Evolutionary conservation across 1,139 yeast species (phyloP).

Genomic region (Hansenula anomala): DNA sequence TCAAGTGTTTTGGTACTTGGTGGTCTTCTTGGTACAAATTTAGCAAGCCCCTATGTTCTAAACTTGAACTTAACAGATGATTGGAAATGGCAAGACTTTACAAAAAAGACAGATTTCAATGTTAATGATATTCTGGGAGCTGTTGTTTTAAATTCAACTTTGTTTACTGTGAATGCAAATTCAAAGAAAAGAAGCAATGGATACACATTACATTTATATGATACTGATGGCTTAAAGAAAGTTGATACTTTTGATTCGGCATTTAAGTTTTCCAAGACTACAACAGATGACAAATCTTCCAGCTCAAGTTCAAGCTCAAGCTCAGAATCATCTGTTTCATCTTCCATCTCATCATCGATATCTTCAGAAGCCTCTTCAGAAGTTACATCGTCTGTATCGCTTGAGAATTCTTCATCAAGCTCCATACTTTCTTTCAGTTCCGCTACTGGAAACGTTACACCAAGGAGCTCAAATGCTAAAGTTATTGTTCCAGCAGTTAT

Average conservation of each 20-base stretch:
- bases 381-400: background rate
- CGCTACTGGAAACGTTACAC: background rate
- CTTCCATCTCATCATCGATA: no score
- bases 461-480: background rate
- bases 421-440: background rate
- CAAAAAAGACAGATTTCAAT: constrained; percentile 14
- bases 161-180: constrained; percentile 26
- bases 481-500: constrained; percentile 10
- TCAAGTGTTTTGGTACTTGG: constrained; percentile 30
- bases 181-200: constrained; percentile 13
- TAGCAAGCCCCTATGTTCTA: constrained; percentile 38
- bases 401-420: no score
- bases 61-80: constrained; percentile 30
- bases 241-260: constrained; percentile 8
- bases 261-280: background rate
- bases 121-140: constrained; percentile 31
- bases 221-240: constrained; percentile 22
- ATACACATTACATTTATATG: constrained; percentile 24
- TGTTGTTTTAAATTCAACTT: constrained; percentile 33
- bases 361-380: background rate
- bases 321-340: no score
- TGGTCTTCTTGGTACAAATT: constrained; percentile 32
- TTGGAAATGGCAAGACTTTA: constrained; percentile 39
- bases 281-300: background rate
- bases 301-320: background rate